A percentile compares a stretch with the other conserved stretches of the same genome.
Evolutionary conservation across 1,139 yeast species (phyloP).

Genomic region (Petasospora rhodanensis): DNA sequence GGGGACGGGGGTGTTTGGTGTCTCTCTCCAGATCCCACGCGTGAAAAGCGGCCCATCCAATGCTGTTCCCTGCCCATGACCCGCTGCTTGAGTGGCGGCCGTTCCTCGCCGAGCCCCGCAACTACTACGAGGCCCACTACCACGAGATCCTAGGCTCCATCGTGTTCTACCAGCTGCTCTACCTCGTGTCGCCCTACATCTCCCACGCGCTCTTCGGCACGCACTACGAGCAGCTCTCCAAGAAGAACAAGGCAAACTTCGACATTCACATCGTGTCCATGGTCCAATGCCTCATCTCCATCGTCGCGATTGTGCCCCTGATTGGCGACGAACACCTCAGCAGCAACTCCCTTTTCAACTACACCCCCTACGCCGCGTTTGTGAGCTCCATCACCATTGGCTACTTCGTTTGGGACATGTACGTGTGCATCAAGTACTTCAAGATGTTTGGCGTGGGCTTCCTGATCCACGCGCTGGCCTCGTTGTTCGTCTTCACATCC

Average conservation of each 20-base stretch:
- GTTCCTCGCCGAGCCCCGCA: slow-evolving; percentile 15
- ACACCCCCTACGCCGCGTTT: slow-evolving; percentile 72
- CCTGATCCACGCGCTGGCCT: slow-evolving; percentile 76
- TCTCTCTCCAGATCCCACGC: too few relatives aligned
- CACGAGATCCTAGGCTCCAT: slow-evolving; percentile 49
- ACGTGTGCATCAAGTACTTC: slow-evolving; percentile 57
- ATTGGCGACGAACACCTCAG: slow-evolving; percentile 51
- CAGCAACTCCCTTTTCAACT: slow-evolving; percentile 45
- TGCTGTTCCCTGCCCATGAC: slow-evolving; percentile 14
- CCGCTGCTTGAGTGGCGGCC: slow-evolving; percentile 14
- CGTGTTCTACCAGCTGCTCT: slow-evolving; percentile 41
- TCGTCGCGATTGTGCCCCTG: slow-evolving; percentile 51
- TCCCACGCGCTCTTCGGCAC: slow-evolving; percentile 44
- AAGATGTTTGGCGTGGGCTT: slow-evolving; percentile 77
- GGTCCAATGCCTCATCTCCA: slow-evolving; percentile 67
- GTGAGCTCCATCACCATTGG: slow-evolving; percentile 72
- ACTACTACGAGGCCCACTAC: slow-evolving; percentile 35
- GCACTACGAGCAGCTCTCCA: slow-evolving; percentile 43
- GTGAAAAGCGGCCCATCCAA: too few relatives aligned
- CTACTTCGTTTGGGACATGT: slow-evolving; percentile 86
- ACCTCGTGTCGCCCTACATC: slow-evolving; percentile 38
- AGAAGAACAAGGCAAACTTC: slow-evolving; percentile 58
- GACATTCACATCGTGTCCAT: slow-evolving; percentile 88
- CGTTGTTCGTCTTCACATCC: slow-evolving; percentile 63
- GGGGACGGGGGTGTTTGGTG: too few relatives aligned